phyloP scores from a whole-genome alignment of 176 grass and related monocot genomes.

The Typha latifolia region DNA sequence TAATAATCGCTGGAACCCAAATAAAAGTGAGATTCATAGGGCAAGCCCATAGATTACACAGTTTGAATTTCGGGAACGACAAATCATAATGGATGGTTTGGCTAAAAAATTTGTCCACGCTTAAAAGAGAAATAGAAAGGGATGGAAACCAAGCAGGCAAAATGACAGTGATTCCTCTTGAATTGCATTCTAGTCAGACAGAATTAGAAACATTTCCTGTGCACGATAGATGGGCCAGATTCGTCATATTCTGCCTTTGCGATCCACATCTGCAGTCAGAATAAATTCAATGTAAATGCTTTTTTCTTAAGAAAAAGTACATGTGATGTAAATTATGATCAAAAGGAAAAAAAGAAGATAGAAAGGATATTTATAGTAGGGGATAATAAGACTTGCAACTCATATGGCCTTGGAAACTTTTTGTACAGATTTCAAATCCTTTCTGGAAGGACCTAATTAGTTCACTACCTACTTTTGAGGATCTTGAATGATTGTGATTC shows the following conservation, averaged over 20 bases:
- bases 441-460: no score
- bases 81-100: constrained; percentile 12
- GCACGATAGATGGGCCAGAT: constrained; percentile 85
- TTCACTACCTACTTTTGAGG: no score
- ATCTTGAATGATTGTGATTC: no score
- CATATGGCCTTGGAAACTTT: no score
- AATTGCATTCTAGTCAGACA: constrained; percentile 30
- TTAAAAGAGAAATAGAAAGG: constrained; percentile 42
- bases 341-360: no score
- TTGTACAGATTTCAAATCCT: no score
- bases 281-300: no score
- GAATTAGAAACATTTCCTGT: constrained; percentile 94
- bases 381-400: no score
- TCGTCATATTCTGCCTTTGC: constrained; percentile 91
- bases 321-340: no score
- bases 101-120: constrained; percentile 51
- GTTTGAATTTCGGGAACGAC: constrained; percentile 33
- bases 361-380: no score
- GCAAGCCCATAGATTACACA: constrained; percentile 46
- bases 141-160: constrained; percentile 28
- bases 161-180: constrained; percentile 34
- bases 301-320: no score
- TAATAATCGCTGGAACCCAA: constrained; percentile 41
- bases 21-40: constrained; percentile 42
- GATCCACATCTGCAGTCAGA: constrained; percentile 76